Evolutionary conservation across 129 eudicot species (phyloP).

Genomic region (Arctium minus): DNA sequence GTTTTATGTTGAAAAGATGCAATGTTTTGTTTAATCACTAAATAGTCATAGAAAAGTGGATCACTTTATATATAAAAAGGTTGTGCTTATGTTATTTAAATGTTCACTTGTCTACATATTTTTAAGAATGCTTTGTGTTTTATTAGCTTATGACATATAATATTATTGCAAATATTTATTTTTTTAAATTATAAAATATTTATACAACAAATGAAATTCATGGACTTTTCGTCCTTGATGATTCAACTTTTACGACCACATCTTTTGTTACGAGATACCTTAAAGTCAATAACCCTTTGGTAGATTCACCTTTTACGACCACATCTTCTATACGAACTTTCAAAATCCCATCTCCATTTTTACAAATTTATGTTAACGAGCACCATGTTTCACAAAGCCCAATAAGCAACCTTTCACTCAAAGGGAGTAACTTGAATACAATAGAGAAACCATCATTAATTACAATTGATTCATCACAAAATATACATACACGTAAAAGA

Average conservation of each 20-base stretch:
- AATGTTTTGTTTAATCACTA: background rate
- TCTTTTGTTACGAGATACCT: background rate
- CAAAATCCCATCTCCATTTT: background rate
- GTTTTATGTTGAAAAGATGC: background rate
- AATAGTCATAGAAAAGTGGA: background rate
- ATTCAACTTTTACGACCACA: background rate
- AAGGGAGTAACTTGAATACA: background rate
- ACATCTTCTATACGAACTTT: too few species aligned
- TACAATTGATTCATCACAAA: background rate
- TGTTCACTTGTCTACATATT: too few species aligned
- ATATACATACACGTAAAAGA: background rate
- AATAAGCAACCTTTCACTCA: background rate
- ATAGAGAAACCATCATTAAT: slow-evolving; percentile 1
- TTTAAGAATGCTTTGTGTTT: background rate
- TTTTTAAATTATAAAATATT: too few species aligned
- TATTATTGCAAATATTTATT: too few species aligned
- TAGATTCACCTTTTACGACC: too few species aligned
- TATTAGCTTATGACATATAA: background rate
- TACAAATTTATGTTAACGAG: background rate
- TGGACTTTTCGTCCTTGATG: background rate
- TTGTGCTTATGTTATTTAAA: too few species aligned
- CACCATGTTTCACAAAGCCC: background rate
- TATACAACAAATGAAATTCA: too few species aligned
- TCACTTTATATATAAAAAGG: background rate
- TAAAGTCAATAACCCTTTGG: too few species aligned